Evolutionary conservation across 2,329 filamentous ascomycete genomes (phyloP).

Genomic region (Hypoxylon sp.): DNA sequence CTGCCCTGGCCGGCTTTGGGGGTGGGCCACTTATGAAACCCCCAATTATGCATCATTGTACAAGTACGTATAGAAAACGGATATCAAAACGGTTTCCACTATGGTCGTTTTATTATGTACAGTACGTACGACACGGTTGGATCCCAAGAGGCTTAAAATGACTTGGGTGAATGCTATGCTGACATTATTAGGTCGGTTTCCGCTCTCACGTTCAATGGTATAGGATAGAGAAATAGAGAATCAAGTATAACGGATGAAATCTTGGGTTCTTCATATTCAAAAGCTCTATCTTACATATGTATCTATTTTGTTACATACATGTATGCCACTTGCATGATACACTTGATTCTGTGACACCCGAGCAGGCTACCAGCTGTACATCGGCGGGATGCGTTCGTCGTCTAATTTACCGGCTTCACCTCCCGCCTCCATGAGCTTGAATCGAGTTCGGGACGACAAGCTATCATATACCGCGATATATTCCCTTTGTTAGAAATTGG

Average conservation of each 20-base stretch:
- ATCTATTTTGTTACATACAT: neutral
- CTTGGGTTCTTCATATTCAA: too few relatives aligned
- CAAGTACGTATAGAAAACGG: neutral
- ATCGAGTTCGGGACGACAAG: neutral
- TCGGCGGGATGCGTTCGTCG: neutral
- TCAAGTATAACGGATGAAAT: too few relatives aligned
- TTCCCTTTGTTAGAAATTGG: neutral
- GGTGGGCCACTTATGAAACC: neutral
- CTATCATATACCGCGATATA: neutral
- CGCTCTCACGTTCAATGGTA: neutral
- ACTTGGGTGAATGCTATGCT: neutral
- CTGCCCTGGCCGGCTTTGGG: conserved; percentile 1
- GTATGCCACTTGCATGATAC: too few relatives aligned
- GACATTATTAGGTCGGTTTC: neutral
- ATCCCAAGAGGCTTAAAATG: neutral
- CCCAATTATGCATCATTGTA: neutral
- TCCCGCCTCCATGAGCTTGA: neutral
- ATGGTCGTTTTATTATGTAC: neutral
- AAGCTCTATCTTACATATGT: neutral
- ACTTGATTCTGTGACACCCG: too few relatives aligned
- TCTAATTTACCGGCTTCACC: neutral
- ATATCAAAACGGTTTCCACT: neutral
- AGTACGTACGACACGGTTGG: neutral
- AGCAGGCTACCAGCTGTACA: neutral
- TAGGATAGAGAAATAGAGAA: neutral